These are phyloP conservation scores for Neobulgaria alba DNA, from an alignment of 2,329 filamentous ascomycete species.

Conservation along the genomic window DNA sequence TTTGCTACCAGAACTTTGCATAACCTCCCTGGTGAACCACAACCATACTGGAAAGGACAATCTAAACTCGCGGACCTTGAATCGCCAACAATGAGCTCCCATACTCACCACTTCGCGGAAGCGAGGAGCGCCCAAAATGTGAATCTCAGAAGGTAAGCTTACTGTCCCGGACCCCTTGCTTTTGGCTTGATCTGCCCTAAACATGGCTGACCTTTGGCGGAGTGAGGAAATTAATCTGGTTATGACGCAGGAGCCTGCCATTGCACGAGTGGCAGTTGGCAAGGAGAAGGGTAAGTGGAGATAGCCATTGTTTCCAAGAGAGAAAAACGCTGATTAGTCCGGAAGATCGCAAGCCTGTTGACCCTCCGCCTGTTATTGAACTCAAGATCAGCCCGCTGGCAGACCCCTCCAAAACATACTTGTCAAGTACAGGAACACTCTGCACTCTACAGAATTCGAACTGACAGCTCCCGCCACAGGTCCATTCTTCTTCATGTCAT, in stretches of 20 bases:
- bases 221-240: slow-evolving; percentile 48
- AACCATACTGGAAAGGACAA: too few species aligned
- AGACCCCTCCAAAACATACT: slow-evolving; percentile 39
- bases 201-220: slow-evolving; percentile 8
- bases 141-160: not conserved
- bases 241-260: slow-evolving; percentile 58
- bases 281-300: slow-evolving; percentile 61
- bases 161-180: not conserved
- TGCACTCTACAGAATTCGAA: not conserved
- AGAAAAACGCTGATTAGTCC: not conserved
- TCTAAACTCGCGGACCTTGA: too few species aligned
- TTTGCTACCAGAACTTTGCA: too few species aligned
- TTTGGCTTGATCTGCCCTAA: not conserved
- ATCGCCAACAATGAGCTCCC: not conserved
- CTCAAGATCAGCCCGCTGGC: slow-evolving; percentile 43
- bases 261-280: slow-evolving; percentile 58
- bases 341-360: slow-evolving; percentile 73
- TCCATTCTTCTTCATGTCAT: slow-evolving; percentile 42
- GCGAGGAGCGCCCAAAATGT: not conserved
- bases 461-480: slow-evolving; percentile 25
- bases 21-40: too few species aligned
- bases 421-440: slow-evolving; percentile 44
- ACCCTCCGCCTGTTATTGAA: slow-evolving; percentile 79
- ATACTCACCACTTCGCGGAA: not conserved
- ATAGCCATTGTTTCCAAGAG: slow-evolving; percentile 1